Percentiles rank a stretch among this genome's conserved stretches.
These are phyloP conservation scores for Turritis glabra DNA, from an alignment of 345 rosid genomes.

Conservation along the genomic window DNA sequence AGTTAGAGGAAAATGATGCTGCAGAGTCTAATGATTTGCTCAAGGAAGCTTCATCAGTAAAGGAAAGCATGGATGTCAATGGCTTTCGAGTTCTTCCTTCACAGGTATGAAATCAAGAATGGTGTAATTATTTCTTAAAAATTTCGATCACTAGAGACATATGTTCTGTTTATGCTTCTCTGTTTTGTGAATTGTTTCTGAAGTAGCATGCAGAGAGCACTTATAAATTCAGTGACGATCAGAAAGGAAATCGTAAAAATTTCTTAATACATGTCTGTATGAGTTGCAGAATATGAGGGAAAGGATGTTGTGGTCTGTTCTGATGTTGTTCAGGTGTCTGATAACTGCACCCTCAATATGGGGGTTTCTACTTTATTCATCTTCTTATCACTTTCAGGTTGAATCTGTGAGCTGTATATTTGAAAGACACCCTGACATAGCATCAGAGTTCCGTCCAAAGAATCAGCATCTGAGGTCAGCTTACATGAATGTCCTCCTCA, in stretches of 20 bases:
- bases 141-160: background rate
- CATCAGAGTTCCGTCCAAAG: constrained; percentile 7
- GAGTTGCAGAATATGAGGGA: no score
- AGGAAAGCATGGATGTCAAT: background rate
- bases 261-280: background rate
- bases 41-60: background rate
- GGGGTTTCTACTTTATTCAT: background rate
- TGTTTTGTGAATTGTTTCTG: background rate
- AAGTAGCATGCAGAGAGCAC: background rate
- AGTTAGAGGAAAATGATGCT: background rate
- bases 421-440: constrained; percentile 6
- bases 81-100: constrained; percentile 17
- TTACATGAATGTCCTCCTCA: constrained; percentile 16
- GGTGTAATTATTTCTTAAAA: background rate
- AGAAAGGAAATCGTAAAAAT: background rate
- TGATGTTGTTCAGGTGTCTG: no score
- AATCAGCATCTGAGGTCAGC: constrained; percentile 7
- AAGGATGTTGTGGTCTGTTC: background rate
- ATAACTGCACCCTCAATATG: background rate
- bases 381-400: constrained; percentile 6
- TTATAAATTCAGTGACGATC: background rate
- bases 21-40: background rate
- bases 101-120: constrained; percentile 5
- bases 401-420: constrained; percentile 12
- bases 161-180: background rate